phyloP scores from a whole-genome alignment of 108 stramenopile species.

The Fragilariopsis cylindrus region DNA sequence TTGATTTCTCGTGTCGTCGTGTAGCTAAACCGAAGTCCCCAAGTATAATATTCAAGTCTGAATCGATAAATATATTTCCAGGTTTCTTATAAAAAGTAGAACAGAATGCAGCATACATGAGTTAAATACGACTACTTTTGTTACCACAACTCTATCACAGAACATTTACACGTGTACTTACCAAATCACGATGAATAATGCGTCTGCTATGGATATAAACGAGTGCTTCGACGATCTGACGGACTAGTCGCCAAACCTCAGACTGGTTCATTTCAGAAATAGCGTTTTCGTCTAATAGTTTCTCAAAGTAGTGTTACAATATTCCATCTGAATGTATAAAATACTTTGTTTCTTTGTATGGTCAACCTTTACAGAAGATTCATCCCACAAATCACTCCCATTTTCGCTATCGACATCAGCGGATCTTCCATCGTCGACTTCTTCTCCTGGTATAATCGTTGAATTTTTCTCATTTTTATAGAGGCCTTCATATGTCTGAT shows the following conservation, averaged over 20 bases:
- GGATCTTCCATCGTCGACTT: not conserved
- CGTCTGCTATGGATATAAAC: constrained; percentile 67
- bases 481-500: constrained; percentile 27
- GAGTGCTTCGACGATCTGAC: constrained; percentile 82
- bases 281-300: constrained; percentile 67
- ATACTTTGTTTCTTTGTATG: constrained; percentile 32
- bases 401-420: constrained; percentile 16
- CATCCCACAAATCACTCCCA: constrained; percentile 40
- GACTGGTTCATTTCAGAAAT: constrained; percentile 42
- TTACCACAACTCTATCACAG: not conserved
- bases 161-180: constrained; percentile 8
- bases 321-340: constrained; percentile 81
- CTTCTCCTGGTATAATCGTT: not conserved
- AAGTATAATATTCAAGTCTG: constrained; percentile 52
- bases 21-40: constrained; percentile 76
- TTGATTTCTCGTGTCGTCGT: constrained; percentile 24
- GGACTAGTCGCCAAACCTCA: constrained; percentile 68
- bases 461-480: constrained; percentile 13
- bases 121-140: not conserved
- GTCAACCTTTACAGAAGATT: constrained; percentile 52
- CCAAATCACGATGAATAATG: constrained; percentile 73
- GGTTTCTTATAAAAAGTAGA: constrained; percentile 27
- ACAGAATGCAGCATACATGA: constrained; percentile 4
- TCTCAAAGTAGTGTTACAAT: constrained; percentile 75
- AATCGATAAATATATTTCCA: constrained; percentile 72